Percentiles rank a stretch among this genome's conserved stretches.
Evolutionary conservation across 805 yeast genomes (phyloP).

Genomic region (Hanseniaspora hatyaiensis): DNA sequence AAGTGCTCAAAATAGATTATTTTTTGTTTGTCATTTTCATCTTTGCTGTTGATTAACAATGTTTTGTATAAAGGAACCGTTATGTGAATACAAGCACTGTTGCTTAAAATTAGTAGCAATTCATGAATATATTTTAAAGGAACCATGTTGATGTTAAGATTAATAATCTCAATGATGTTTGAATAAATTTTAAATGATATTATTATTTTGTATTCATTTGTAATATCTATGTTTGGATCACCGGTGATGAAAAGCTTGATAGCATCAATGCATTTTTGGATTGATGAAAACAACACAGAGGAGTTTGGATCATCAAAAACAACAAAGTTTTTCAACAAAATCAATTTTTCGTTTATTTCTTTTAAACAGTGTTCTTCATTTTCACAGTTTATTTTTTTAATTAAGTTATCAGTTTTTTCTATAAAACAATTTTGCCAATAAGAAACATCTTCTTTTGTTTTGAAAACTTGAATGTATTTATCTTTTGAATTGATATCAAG

Average conservation of each 20-base stretch:
- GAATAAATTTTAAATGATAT: slow-evolving; percentile 10
- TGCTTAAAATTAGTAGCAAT: slow-evolving; percentile 2
- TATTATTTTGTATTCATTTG: neutral
- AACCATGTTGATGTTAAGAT: neutral
- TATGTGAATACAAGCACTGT: slow-evolving; percentile 15
- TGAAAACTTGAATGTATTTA: neutral
- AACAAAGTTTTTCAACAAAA: slow-evolving; percentile 3
- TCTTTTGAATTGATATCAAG: neutral
- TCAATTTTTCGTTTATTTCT: neutral
- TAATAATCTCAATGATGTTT: neutral
- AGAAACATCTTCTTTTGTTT: neutral
- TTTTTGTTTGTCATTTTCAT: neutral
- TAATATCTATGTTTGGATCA: slow-evolving; percentile 7
- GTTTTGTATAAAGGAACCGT: slow-evolving; percentile 9
- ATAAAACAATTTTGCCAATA: neutral
- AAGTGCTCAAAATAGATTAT: neutral
- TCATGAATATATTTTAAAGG: neutral
- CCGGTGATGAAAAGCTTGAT: slow-evolving; percentile 8
- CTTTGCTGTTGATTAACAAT: neutral
- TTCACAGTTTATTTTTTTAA: neutral
- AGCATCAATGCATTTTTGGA: neutral
- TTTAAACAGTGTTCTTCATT: neutral
- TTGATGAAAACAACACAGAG: neutral
- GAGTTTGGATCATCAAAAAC: neutral
- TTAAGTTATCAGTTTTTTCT: neutral